Evolutionary conservation across 2,329 filamentous ascomycete species (phyloP).

Genomic region (Sarocladiaceae sp.): DNA sequence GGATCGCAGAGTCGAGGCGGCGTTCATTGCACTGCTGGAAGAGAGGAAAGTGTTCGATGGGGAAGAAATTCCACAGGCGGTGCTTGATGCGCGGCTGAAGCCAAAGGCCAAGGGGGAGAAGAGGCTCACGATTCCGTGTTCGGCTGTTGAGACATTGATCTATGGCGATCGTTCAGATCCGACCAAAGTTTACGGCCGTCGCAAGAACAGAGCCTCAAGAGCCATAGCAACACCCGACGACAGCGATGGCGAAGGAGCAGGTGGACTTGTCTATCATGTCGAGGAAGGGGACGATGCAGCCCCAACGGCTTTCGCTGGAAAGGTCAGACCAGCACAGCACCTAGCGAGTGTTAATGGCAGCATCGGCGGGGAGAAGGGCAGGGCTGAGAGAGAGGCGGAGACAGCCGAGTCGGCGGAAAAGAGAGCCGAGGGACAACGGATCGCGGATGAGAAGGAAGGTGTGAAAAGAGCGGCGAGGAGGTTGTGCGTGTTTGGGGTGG

Average conservation of each 20-base stretch:
- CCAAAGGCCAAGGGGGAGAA: conserved; percentile 7
- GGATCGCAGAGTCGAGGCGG: conserved; percentile 44
- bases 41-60: not conserved
- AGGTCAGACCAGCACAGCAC: not conserved
- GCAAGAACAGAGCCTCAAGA: conserved; percentile 5
- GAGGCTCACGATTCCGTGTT: not conserved
- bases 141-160: conserved; percentile 5
- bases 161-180: conserved; percentile 7
- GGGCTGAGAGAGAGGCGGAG: conserved; percentile 12
- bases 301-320: conserved; percentile 4
- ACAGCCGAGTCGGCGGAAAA: conserved; percentile 14
- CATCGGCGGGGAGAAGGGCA: conserved; percentile 7
- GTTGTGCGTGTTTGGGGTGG: not conserved
- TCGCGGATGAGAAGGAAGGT: conserved; percentile 1
- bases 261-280: not conserved
- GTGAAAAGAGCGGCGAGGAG: conserved; percentile 4
- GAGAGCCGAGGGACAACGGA: conserved; percentile 12
- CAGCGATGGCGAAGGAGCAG: conserved; percentile 1
- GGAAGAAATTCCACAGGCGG: not conserved
- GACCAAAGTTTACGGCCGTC: conserved; percentile 1
- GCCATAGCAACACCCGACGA: conserved; percentile 3
- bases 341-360: conserved; percentile 7
- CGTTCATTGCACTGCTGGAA: conserved; percentile 31
- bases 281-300: not conserved
- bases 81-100: not conserved